Conservation (phyloP, 2,329 filamentous ascomycete species). For the Scedosporium apiospermum region DNA sequence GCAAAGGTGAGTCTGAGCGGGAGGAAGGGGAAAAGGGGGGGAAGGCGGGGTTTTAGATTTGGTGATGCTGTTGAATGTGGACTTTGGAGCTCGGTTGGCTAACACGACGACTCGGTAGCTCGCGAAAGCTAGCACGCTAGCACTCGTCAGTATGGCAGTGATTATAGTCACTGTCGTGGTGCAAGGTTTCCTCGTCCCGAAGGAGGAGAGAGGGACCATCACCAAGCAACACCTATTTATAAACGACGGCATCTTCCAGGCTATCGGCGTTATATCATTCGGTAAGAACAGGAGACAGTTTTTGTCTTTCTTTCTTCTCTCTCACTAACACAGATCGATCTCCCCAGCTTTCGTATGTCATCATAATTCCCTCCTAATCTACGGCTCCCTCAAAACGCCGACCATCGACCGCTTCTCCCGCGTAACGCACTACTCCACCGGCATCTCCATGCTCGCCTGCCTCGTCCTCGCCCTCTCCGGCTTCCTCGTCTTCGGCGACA, state of each 20-base stretch:
- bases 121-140: slow-evolving; percentile 89
- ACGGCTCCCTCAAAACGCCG: slow-evolving; percentile 86
- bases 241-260: slow-evolving; percentile 84
- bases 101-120: slow-evolving; percentile 42
- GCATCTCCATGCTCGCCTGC: slow-evolving; percentile 84
- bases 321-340: too few species aligned
- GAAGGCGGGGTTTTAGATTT: too few species aligned
- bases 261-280: slow-evolving; percentile 96
- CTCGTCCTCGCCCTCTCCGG: slow-evolving; percentile 79
- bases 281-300: slow-evolving; percentile 41
- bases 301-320: slow-evolving; percentile 3
- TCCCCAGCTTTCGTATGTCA: slow-evolving; percentile 57
- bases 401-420: slow-evolving; percentile 90
- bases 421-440: slow-evolving; percentile 90
- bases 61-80: too few species aligned
- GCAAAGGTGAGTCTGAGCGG: slow-evolving; percentile 60
- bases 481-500: slow-evolving; percentile 87
- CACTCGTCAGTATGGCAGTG: slow-evolving; percentile 83
- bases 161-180: slow-evolving; percentile 84
- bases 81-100: neutral
- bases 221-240: slow-evolving; percentile 63
- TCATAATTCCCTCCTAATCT: slow-evolving; percentile 95
- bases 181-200: slow-evolving; percentile 67
- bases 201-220: slow-evolving; percentile 63
- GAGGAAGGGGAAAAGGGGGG: too few species aligned